Conservation (phyloP, 768 basidiomycete genomes). For the Tulasnella sp. region DNA sequence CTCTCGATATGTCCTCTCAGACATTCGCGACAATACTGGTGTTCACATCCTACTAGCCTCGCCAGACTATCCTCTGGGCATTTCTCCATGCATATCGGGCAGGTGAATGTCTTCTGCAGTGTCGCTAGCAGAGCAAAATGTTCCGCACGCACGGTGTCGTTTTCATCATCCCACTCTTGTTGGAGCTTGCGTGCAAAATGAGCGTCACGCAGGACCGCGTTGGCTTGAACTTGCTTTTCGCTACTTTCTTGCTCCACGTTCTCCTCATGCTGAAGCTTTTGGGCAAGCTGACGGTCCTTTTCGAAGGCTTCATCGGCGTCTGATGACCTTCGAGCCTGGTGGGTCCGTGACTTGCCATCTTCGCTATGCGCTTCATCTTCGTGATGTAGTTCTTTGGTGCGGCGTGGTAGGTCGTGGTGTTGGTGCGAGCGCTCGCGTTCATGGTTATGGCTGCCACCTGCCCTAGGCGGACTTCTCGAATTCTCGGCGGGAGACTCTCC, state of each 20-base stretch:
- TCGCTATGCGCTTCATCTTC: not conserved
- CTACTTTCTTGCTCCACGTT: not conserved
- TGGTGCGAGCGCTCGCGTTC: not conserved
- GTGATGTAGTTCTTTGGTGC: not conserved
- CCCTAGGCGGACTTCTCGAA: not conserved
- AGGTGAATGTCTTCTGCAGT: conserved; percentile 42
- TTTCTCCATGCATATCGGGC: conserved; percentile 56
- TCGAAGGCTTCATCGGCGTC: not conserved
- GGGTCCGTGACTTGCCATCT: not conserved
- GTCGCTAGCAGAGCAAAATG: not conserved
- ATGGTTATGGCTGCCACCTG: not conserved
- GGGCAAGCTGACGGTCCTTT: not conserved
- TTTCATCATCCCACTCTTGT: not conserved
- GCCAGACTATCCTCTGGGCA: conserved; percentile 46
- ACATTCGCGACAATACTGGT: conserved; percentile 56
- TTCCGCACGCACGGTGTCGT: not conserved
- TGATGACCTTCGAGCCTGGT: not conserved
- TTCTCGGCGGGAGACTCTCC: not conserved
- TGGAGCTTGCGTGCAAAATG: conserved; percentile 11
- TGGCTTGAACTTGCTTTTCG: not conserved
- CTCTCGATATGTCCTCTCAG: conserved; percentile 44
- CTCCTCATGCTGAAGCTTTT: not conserved
- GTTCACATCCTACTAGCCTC: conserved; percentile 47
- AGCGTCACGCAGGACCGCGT: not conserved
- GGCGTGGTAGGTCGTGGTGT: not conserved